A percentile compares a stretch with the other conserved stretches of the same genome.
phyloP scores from a whole-genome alignment of 768 basidiomycete genomes.

The Amanita rubescens region DNA sequence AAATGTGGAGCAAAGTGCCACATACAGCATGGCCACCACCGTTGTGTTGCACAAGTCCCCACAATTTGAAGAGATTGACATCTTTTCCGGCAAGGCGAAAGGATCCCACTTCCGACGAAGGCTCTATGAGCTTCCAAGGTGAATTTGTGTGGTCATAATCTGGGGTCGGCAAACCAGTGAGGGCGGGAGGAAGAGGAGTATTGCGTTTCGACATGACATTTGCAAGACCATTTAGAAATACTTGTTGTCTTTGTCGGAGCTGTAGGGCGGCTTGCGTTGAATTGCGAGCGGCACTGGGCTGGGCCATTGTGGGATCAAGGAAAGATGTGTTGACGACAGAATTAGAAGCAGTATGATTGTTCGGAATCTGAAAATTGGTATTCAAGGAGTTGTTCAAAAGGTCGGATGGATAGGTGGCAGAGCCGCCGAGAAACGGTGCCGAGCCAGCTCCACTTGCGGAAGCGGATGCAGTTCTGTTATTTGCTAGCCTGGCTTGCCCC shows the following conservation, averaged over 20 bases:
- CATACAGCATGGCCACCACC: slow-evolving; percentile 62
- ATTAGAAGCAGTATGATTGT: slow-evolving; percentile 32
- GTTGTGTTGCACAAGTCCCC: slow-evolving; percentile 48
- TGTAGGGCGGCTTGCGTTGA: slow-evolving; percentile 25
- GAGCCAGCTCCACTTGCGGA: slow-evolving; percentile 53
- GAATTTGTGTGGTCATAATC: slow-evolving; percentile 58
- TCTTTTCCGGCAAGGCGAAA: slow-evolving; percentile 69
- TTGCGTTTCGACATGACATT: slow-evolving; percentile 48
- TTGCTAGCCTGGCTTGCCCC: slow-evolving; percentile 51
- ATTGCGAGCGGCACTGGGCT: slow-evolving; percentile 31
- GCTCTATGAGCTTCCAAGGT: slow-evolving; percentile 60
- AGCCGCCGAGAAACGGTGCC: slow-evolving; percentile 58
- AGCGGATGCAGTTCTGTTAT: slow-evolving; percentile 31
- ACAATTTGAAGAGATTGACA: slow-evolving; percentile 69
- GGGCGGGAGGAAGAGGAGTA: slow-evolving; percentile 65
- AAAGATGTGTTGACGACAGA: slow-evolving; percentile 30
- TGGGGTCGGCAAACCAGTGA: slow-evolving; percentile 54
- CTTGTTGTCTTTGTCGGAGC: slow-evolving; percentile 48
- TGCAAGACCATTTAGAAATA: slow-evolving; percentile 56
- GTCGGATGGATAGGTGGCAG: slow-evolving; percentile 39
- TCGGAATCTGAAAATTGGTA: slow-evolving; percentile 38
- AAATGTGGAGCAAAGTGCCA: slow-evolving; percentile 11
- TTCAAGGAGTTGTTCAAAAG: slow-evolving; percentile 27
- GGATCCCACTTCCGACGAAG: slow-evolving; percentile 51
- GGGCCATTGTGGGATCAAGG: slow-evolving; percentile 38